Evolutionary conservation across 2,329 filamentous ascomycete genomes (phyloP).

Genomic region (Hypomyces perniciosus): DNA sequence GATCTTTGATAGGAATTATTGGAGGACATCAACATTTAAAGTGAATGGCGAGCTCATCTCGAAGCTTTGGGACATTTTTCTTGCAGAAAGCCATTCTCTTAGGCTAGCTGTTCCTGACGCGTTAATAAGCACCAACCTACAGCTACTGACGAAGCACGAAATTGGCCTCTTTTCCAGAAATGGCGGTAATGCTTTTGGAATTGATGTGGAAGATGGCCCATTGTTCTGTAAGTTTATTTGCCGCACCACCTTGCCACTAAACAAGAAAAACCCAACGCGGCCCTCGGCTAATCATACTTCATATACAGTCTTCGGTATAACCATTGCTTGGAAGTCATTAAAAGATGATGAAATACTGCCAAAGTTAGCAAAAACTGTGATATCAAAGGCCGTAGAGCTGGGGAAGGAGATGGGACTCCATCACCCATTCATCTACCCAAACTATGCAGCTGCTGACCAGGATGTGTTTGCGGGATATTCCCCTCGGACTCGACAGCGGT

Average conservation of each 20-base stretch:
- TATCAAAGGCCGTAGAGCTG: slow-evolving; percentile 24
- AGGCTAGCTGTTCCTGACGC: too few species aligned
- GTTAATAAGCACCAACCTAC: slow-evolving; percentile 10
- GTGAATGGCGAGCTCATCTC: not conserved
- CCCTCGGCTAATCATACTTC: not conserved
- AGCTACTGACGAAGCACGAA: slow-evolving; percentile 36
- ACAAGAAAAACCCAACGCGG: too few species aligned
- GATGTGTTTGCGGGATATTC: slow-evolving; percentile 37
- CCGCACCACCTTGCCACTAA: not conserved
- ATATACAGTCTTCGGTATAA: too few species aligned
- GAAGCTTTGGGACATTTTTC: not conserved
- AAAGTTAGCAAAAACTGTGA: slow-evolving; percentile 19
- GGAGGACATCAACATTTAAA: not conserved
- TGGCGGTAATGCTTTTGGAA: slow-evolving; percentile 27
- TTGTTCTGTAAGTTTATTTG: slow-evolving; percentile 15
- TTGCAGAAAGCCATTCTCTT: not conserved
- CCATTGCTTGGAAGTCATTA: too few species aligned
- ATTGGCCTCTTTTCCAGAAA: slow-evolving; percentile 29
- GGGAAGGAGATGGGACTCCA: slow-evolving; percentile 27
- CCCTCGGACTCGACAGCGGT: slow-evolving; percentile 27
- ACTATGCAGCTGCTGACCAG: slow-evolving; percentile 39
- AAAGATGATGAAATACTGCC: not conserved
- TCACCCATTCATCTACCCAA: slow-evolving; percentile 32
- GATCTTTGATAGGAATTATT: too few species aligned
- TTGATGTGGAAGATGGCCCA: slow-evolving; percentile 20